phyloP scores from a whole-genome alignment of 148 eudicot species.

The Rhododendron vialii region DNA sequence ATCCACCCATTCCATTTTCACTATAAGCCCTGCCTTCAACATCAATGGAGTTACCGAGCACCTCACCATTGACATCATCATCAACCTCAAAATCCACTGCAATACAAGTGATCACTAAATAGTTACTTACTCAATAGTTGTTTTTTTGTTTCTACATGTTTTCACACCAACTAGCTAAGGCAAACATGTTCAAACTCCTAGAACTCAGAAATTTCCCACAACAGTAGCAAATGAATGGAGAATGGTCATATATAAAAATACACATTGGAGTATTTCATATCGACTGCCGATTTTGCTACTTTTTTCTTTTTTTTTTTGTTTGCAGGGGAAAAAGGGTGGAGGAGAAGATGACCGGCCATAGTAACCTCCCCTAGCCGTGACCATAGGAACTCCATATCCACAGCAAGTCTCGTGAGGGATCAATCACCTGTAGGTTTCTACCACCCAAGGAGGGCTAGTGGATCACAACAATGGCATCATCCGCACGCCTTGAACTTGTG shows the following conservation, averaged over 20 bases:
- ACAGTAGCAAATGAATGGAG: not conserved
- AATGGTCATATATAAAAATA: not conserved
- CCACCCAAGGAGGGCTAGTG: not conserved
- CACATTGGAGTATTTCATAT: not conserved
- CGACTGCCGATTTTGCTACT: not conserved
- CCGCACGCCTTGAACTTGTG: too few relatives aligned
- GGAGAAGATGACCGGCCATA: not conserved
- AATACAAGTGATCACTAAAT: constrained; percentile 15
- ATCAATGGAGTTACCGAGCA: constrained; percentile 53
- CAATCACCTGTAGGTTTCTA: not conserved
- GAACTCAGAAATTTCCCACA: not conserved
- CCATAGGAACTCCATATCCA: not conserved
- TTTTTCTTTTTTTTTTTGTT: too few relatives aligned
- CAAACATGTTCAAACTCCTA: not conserved
- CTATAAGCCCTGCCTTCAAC: constrained; percentile 44
- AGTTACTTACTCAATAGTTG: not conserved
- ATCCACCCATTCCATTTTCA: constrained; percentile 65
- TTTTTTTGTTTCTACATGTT: not conserved
- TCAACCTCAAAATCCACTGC: constrained; percentile 76
- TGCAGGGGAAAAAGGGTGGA: not conserved
- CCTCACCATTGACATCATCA: constrained; percentile 66
- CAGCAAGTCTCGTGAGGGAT: not conserved
- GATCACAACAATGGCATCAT: not conserved
- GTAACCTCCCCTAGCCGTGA: not conserved
- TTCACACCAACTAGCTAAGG: not conserved